Conservation (phyloP, 2,329 filamentous ascomycete genomes). For the Catunica adiposa region DNA sequence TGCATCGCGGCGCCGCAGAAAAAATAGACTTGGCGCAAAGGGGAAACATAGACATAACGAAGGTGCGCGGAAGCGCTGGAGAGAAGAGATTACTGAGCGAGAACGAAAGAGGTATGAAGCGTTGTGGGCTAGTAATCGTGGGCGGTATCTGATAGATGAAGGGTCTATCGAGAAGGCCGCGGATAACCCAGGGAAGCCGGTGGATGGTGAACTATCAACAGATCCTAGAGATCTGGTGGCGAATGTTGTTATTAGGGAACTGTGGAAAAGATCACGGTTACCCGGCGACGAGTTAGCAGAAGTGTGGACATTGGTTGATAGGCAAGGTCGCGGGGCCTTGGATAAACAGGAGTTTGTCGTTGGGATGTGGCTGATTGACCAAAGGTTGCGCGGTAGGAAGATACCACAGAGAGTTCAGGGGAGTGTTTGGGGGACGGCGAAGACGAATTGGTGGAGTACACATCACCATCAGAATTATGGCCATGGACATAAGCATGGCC, state of each 20-base stretch:
- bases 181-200: too few relatives aligned
- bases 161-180: too few relatives aligned
- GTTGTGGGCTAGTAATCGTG: constrained; percentile 69
- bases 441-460: constrained; percentile 25
- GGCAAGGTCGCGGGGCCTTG: constrained; percentile 36
- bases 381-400: constrained; percentile 64
- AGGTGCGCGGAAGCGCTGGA: constrained; percentile 58
- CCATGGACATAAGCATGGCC: background rate
- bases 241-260: constrained; percentile 53
- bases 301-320: constrained; percentile 62
- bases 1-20: constrained; percentile 32
- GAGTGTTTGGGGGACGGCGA: constrained; percentile 60
- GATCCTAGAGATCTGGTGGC: constrained; percentile 37
- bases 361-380: constrained; percentile 68
- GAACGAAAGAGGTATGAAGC: constrained; percentile 72
- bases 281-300: constrained; percentile 52
- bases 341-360: constrained; percentile 61
- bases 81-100: constrained; percentile 52
- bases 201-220: too few relatives aligned
- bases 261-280: constrained; percentile 58
- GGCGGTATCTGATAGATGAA: constrained; percentile 28
- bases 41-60: constrained; percentile 55
- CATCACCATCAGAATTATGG: background rate
- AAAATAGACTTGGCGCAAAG: constrained; percentile 30
- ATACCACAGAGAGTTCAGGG: constrained; percentile 52